Conservation (phyloP, 164 flowering plant genomes). For the Amborella trichopoda region DNA sequence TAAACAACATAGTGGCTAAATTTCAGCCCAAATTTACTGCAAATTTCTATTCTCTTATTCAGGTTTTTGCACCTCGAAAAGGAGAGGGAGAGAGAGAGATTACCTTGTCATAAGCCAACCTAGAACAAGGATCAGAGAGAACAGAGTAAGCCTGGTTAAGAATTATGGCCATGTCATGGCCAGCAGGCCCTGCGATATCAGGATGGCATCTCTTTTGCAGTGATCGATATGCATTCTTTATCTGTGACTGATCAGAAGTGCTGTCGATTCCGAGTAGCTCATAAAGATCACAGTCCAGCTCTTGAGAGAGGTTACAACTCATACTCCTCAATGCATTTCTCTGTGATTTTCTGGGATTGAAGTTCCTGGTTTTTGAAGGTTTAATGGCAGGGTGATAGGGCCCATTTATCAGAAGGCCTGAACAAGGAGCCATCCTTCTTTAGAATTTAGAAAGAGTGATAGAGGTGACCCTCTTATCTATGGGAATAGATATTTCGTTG, state of each 20-base stretch:
- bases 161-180: conserved; percentile 92
- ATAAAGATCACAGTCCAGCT: conserved; percentile 60
- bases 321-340: conserved; percentile 4
- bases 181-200: conserved; percentile 74
- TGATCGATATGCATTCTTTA: conserved; percentile 59
- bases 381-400: conserved; percentile 10
- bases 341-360: conserved; percentile 6
- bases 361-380: conserved; percentile 1
- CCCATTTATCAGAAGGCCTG: conserved; percentile 14
- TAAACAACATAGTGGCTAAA: too few species aligned
- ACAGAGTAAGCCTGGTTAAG: conserved; percentile 76
- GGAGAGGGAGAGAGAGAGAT: neutral
- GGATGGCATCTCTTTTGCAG: conserved; percentile 93
- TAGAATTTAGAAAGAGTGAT: too few species aligned
- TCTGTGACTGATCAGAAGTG: conserved; percentile 40
- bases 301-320: conserved; percentile 31
- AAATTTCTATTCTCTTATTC: too few species aligned
- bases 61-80: too few species aligned
- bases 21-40: too few species aligned
- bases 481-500: too few species aligned
- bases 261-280: conserved; percentile 80
- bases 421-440: conserved; percentile 14
- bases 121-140: conserved; percentile 63
- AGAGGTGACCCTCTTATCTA: too few species aligned
- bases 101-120: conserved; percentile 69